Percentiles rank a stretch among this genome's conserved stretches.
Evolutionary conservation across 306 rosid species (phyloP).

Genomic region (Casuarina equisetifolia): DNA sequence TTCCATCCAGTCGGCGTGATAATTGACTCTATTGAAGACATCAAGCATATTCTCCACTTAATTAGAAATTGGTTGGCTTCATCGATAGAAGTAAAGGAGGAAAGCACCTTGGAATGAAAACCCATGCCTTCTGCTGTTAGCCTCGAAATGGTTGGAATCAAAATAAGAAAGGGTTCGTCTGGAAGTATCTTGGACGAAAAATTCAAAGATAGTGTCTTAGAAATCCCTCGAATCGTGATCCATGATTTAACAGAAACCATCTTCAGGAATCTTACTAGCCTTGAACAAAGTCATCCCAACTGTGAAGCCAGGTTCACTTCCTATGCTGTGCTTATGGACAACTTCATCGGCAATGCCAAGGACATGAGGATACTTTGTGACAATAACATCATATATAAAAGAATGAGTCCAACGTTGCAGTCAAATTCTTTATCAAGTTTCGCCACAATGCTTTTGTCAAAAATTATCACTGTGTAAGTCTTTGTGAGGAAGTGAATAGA

Average conservation of each 20-base stretch:
- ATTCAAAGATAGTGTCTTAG: no score
- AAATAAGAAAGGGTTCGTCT: no score
- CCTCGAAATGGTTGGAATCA: no score
- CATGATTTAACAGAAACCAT: slow-evolving; percentile 17
- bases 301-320: slow-evolving; percentile 13
- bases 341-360: neutral
- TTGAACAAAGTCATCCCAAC: slow-evolving; percentile 20
- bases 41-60: no score
- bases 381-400: neutral
- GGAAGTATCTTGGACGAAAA: no score
- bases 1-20: no score
- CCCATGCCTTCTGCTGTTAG: no score
- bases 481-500: fast-evolving
- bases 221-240: neutral
- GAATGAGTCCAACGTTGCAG: slow-evolving; percentile 14
- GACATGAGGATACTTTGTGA: slow-evolving; percentile 15
- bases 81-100: no score
- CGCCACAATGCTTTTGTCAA: slow-evolving; percentile 13
- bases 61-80: no score
- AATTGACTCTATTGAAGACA: no score
- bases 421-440: slow-evolving; percentile 5
- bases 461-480: neutral
- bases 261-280: slow-evolving; percentile 15
- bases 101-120: no score
- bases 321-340: slow-evolving; percentile 21